These are phyloP conservation scores for Globisporangium perplexum DNA, from an alignment of 352 stramenopile species.

Conservation along the genomic window DNA sequence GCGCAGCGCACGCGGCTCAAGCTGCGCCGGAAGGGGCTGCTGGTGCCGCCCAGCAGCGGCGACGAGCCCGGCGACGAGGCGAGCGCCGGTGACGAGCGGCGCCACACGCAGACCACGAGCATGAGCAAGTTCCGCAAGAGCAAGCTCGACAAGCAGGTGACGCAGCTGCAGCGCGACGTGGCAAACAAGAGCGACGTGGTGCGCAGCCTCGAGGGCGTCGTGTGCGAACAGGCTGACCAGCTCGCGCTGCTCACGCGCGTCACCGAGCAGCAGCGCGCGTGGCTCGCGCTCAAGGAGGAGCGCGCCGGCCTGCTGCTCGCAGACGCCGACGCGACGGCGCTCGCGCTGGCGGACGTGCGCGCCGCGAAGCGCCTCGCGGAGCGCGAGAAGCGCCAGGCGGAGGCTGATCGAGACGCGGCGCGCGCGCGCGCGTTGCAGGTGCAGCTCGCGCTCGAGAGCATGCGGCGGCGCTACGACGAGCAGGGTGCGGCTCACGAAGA, in stretches of 20 bases:
- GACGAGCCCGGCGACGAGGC: background rate
- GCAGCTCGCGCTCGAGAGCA: constrained; percentile 26
- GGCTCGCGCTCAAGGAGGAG: constrained; percentile 22
- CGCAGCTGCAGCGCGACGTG: constrained; percentile 49
- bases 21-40: constrained; percentile 15
- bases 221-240: constrained; percentile 51
- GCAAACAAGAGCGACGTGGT: constrained; percentile 40
- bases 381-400: constrained; percentile 23
- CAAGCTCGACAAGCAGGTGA: constrained; percentile 58
- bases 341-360: constrained; percentile 19
- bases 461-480: constrained; percentile 46
- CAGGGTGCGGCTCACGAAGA: constrained; percentile 49
- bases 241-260: constrained; percentile 31
- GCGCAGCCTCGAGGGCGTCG: constrained; percentile 37
- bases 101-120: constrained; percentile 26
- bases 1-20: constrained; percentile 18
- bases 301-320: constrained; percentile 45
- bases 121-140: constrained; percentile 68
- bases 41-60: constrained; percentile 6
- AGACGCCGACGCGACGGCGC: constrained; percentile 35
- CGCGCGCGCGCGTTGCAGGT: constrained; percentile 39
- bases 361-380: constrained; percentile 16
- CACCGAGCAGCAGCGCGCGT: constrained; percentile 34
- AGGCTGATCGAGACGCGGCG: constrained; percentile 40
- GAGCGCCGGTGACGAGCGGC: background rate